Conservation (phyloP, 1,139 yeast species). For the Trichomonascaceae sp. region DNA sequence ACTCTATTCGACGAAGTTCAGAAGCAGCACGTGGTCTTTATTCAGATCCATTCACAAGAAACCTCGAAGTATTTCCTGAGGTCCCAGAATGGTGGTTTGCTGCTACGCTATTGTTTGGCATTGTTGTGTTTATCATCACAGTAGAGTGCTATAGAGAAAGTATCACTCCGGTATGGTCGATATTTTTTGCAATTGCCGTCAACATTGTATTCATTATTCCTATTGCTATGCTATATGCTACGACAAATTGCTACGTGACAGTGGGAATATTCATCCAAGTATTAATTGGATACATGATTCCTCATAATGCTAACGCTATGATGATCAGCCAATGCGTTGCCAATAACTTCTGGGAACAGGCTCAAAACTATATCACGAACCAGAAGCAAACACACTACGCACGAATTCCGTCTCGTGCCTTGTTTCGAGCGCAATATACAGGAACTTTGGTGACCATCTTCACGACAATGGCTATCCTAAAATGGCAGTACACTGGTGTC, state of each 20-base stretch:
- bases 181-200: constrained; percentile 50
- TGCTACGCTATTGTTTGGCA: constrained; percentile 39
- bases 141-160: constrained; percentile 39
- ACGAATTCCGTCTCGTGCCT: constrained; percentile 51
- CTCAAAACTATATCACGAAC: constrained; percentile 41
- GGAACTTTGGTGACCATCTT: constrained; percentile 36
- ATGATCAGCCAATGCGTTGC: constrained; percentile 52
- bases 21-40: constrained; percentile 29
- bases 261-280: constrained; percentile 51
- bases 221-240: constrained; percentile 42
- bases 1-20: constrained; percentile 13
- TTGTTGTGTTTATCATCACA: constrained; percentile 39
- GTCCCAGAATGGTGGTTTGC: constrained; percentile 61
- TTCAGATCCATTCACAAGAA: constrained; percentile 48
- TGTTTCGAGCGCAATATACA: constrained; percentile 52
- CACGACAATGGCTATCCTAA: constrained; percentile 46
- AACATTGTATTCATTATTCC: constrained; percentile 51
- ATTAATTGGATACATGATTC: constrained; percentile 55
- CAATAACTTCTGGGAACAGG: constrained; percentile 61
- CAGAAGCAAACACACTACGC: constrained; percentile 55
- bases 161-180: constrained; percentile 51
- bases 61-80: constrained; percentile 49
- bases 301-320: constrained; percentile 57
- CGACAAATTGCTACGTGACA: constrained; percentile 48
- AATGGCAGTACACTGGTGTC: constrained; percentile 46